Evolutionary conservation across 495 filamentous ascomycete species (phyloP), one percentile per base, ranked within the genome.

Genomic region (Podospora tetraspora): DNA sequence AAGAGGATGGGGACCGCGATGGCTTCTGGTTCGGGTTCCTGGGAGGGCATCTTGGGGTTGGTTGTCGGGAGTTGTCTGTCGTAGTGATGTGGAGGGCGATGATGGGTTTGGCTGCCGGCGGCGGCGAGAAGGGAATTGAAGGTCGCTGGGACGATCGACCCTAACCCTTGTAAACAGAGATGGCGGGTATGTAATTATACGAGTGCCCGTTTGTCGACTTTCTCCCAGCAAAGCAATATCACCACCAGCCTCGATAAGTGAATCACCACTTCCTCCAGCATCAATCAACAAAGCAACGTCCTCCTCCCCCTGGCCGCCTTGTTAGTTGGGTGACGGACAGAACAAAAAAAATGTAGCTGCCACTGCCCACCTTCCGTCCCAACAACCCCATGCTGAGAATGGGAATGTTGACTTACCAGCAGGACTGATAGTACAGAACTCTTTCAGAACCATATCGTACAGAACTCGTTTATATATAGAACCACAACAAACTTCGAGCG

Each of bases 1-100:
- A 92, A 92, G 21, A 90, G 64, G 22, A 84, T 73, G 23, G 71
- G 78, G 22, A 73, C 75, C 34, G 68, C 67, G 70, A 43, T 23
- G 19, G 43, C 43, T 1, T 59, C 61, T 21, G 72, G 29, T 66
- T 72, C 72, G 29, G 67, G 11, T 57, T 66, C 57, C 19, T 63
- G 57, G 8, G 69, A 67, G 56, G 66, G 29, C 71, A 73, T 73
- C 2, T n/a, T 52, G 16, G 43, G 19, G 7, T 52, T 52, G 11
- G 59, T 68, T 56, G 62, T 37, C 4, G 43, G 57, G 0, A 30
- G 19, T 43, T 43, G 34, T 19, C 4, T 13, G 34, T 16, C 12
- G 34, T 68, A 34, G 25, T 59, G 29, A 25, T 64, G 57, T 64
- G 13, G 37, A 43, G 27, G 21, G 56, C 24, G 63, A 43, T 61